Percentiles rank a stretch among this genome's conserved stretches.
Conservation (phyloP, 441 rosid species). For the Hura crepitans region DNA sequence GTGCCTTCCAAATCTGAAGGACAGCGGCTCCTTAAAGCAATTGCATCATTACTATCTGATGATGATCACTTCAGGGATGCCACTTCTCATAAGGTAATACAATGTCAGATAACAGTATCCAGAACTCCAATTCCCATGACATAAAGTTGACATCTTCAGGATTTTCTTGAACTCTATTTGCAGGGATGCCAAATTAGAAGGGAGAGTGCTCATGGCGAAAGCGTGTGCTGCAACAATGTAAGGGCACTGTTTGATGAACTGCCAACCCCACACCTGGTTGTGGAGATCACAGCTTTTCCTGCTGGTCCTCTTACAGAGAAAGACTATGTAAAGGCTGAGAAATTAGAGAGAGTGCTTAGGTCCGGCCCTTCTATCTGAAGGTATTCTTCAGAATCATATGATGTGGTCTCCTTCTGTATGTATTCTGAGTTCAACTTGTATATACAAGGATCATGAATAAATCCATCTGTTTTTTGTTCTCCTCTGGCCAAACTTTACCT, state of each 20-base stretch:
- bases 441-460: constrained; percentile 21
- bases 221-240: constrained; percentile 95
- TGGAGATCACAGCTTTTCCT: constrained; percentile 88
- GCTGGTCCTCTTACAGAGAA: constrained; percentile 73
- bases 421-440: constrained; percentile 24
- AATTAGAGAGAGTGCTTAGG: constrained; percentile 77
- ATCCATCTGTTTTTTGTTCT: not conserved
- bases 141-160: not conserved
- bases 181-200: constrained; percentile 96
- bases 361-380: constrained; percentile 65
- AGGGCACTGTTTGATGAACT: constrained; percentile 95
- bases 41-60: constrained; percentile 77
- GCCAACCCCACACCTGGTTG: constrained; percentile 77
- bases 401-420: constrained; percentile 12
- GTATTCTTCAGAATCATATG: not conserved
- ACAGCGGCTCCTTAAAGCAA: constrained; percentile 67
- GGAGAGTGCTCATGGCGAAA: constrained; percentile 94
- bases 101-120: not conserved
- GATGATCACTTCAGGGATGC: constrained; percentile 91
- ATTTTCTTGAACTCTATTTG: not conserved
- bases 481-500: not conserved
- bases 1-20: constrained; percentile 88
- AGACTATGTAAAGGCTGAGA: constrained; percentile 87
- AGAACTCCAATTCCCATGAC: not conserved
- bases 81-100: constrained; percentile 77